phyloP scores from a whole-genome alignment of 2,329 filamentous ascomycete genomes.

The Colletotrichum truncatum region DNA sequence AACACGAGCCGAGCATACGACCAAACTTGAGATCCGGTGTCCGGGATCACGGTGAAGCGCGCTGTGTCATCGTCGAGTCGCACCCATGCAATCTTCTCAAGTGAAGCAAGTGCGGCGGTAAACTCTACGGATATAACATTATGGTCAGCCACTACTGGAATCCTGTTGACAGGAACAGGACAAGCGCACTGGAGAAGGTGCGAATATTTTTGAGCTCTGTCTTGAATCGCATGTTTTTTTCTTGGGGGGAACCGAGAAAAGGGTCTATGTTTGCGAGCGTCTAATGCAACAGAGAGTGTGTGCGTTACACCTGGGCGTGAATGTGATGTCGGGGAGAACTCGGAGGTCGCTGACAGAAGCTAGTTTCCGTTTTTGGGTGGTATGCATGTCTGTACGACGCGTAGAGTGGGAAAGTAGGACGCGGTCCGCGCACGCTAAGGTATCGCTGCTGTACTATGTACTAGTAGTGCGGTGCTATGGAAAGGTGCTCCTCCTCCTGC shows the following conservation, averaged over 20 bases:
- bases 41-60: conserved; percentile 95
- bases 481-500: background rate
- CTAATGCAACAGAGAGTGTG: background rate
- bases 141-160: background rate
- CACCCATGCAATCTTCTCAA: conserved; percentile 90
- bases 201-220: conserved; percentile 73
- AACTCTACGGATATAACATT: conserved; percentile 58
- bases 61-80: conserved; percentile 87
- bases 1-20: conserved; percentile 65
- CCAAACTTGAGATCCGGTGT: conserved; percentile 96
- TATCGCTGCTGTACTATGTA: no score
- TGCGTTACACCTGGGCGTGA: background rate
- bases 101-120: conserved; percentile 68
- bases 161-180: background rate
- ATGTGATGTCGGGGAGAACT: background rate
- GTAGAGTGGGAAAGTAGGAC: background rate
- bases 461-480: background rate
- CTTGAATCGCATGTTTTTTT: conserved; percentile 74
- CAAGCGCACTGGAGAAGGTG: conserved; percentile 68
- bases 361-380: background rate
- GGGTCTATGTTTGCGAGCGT: background rate
- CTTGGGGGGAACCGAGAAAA: background rate
- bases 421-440: background rate
- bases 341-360: background rate
- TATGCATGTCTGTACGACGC: background rate